Conservation (phyloP, 352 stramenopile genomes). For the Pythium myriotylum region DNA sequence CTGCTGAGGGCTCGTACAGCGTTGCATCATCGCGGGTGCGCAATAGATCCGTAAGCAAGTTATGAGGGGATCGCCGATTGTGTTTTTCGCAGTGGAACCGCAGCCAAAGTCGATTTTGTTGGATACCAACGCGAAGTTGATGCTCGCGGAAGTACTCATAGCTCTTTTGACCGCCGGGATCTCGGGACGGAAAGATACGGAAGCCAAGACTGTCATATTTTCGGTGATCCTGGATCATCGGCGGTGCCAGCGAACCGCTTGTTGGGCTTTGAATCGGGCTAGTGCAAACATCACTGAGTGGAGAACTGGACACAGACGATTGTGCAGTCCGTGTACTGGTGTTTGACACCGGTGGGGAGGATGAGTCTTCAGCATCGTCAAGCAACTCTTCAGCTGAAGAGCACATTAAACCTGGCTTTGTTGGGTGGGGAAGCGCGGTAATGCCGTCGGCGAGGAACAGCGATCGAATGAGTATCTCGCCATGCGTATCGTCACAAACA, state of each 20-base stretch:
- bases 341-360: not conserved
- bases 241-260: conserved; percentile 15
- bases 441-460: conserved; percentile 65
- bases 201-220: conserved; percentile 59
- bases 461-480: conserved; percentile 50
- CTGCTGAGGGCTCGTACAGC: conserved; percentile 10
- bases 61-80: not conserved
- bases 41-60: conserved; percentile 1
- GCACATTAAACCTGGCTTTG: conserved; percentile 30
- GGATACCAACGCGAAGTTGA: conserved; percentile 37
- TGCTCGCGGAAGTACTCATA: conserved; percentile 59
- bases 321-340: conserved; percentile 7
- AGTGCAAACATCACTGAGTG: conserved; percentile 1
- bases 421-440: conserved; percentile 46
- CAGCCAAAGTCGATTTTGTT: conserved; percentile 44
- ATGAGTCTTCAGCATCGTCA: conserved; percentile 9
- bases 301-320: conserved; percentile 2
- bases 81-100: conserved; percentile 14
- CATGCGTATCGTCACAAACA: conserved; percentile 32
- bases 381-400: conserved; percentile 49
- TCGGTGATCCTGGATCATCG: not conserved
- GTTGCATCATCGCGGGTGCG: not conserved
- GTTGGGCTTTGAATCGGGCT: conserved; percentile 10
- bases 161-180: conserved; percentile 15
- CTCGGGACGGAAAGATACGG: conserved; percentile 25